Evolutionary conservation across 768 basidiomycete species (phyloP).

Genomic region (Tricholoma hemisulphureum): DNA sequence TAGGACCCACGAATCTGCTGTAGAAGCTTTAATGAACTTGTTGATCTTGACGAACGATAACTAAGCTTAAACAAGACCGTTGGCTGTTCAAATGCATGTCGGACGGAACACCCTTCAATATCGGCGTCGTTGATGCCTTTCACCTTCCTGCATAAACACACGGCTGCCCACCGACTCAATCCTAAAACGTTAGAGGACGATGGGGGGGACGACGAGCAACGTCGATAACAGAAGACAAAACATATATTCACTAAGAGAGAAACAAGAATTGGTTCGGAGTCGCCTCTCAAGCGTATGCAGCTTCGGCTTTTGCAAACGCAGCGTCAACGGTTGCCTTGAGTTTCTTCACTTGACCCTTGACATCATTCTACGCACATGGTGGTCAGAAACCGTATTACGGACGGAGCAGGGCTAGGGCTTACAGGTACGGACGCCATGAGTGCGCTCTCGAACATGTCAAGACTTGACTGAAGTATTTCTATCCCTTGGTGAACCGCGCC

Average conservation of each 20-base stretch:
- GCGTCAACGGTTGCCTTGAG: neutral
- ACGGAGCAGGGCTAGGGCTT: neutral
- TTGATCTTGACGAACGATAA: no score
- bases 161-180: no score
- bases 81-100: no score
- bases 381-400: neutral
- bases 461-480: neutral
- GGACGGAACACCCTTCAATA: no score
- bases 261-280: neutral
- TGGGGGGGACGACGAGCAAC: no score
- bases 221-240: neutral
- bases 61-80: no score
- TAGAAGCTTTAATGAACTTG: no score
- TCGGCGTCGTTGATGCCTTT: no score
- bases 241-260: neutral
- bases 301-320: conserved; percentile 4
- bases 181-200: no score
- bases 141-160: no score
- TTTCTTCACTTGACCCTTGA: neutral
- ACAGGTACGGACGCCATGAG: conserved; percentile 3
- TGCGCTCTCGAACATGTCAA: neutral
- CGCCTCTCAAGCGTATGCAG: neutral
- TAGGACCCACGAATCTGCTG: no score
- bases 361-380: neutral
- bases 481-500: conserved; percentile 1